Conservation (phyloP, 2,329 filamentous ascomycete species). For the Ophiostoma quercus region DNA sequence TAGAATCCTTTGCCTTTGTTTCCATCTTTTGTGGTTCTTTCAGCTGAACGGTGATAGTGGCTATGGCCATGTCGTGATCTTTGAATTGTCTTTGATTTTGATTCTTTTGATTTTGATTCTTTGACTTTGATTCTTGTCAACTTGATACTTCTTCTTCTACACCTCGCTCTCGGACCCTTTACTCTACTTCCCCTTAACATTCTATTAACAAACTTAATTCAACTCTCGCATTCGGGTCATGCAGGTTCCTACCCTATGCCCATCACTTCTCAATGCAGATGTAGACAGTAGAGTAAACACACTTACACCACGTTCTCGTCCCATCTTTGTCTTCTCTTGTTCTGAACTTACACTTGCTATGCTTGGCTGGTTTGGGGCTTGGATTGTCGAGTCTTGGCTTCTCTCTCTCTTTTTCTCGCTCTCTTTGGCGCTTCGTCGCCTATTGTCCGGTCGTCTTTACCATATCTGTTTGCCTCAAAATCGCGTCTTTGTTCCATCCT, state of each 20-base stretch:
- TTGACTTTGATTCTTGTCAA: no score
- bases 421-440: not conserved
- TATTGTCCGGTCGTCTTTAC: not conserved
- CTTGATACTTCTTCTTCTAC: no score
- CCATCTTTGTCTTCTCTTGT: not conserved
- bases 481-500: not conserved
- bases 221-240: slow-evolving; percentile 5
- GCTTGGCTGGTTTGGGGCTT: not conserved
- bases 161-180: not conserved
- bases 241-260: not conserved
- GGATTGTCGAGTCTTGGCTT: not conserved
- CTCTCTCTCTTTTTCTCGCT: not conserved
- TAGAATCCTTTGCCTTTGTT: not conserved
- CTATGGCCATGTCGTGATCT: no score
- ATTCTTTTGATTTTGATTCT: no score
- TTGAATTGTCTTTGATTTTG: no score
- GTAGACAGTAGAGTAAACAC: not conserved
- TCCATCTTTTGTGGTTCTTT: not conserved
- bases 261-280: not conserved
- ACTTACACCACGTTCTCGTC: not conserved
- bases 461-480: no score
- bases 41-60: not conserved
- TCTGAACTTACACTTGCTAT: not conserved
- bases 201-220: not conserved
- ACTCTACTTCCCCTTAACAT: not conserved